phyloP scores from a whole-genome alignment of 805 yeast genomes.

The Sugiyamaella floridensis region DNA sequence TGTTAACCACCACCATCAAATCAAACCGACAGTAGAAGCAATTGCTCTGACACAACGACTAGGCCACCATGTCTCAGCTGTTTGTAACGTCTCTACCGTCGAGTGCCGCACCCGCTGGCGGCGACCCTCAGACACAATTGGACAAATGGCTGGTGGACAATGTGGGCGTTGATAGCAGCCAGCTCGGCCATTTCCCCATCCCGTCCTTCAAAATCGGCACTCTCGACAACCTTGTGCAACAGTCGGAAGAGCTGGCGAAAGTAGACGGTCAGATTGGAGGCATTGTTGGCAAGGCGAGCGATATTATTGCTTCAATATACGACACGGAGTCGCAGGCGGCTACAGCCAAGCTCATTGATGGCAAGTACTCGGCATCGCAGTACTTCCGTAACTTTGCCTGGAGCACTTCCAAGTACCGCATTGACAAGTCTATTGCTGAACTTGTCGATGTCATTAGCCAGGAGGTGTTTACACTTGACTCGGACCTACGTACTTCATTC shows the following conservation, averaged over 20 bases:
- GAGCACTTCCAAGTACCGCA: slow-evolving; percentile 80
- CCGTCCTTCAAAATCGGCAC: slow-evolving; percentile 94
- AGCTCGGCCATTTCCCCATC: slow-evolving; percentile 49
- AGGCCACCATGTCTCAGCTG: slow-evolving; percentile 1
- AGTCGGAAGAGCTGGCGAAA: slow-evolving; percentile 82
- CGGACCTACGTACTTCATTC: slow-evolving; percentile 73
- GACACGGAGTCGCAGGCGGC: slow-evolving; percentile 39
- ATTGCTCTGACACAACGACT: neutral
- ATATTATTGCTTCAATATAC: slow-evolving; percentile 51
- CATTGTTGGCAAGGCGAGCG: slow-evolving; percentile 69
- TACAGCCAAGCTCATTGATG: slow-evolving; percentile 46
- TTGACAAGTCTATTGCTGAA: slow-evolving; percentile 75
- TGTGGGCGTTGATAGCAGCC: slow-evolving; percentile 32
- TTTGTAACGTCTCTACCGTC: slow-evolving; percentile 43
- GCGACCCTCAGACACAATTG: slow-evolving; percentile 34
- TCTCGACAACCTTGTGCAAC: slow-evolving; percentile 81
- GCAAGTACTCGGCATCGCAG: slow-evolving; percentile 46
- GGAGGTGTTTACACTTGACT: slow-evolving; percentile 78
- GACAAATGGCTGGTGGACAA: slow-evolving; percentile 29
- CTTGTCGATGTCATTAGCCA: slow-evolving; percentile 60
- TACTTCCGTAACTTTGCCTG: slow-evolving; percentile 74
- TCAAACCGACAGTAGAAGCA: neutral
- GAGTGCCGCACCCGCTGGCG: slow-evolving; percentile 34
- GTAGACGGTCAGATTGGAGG: slow-evolving; percentile 69
- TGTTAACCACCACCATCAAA: neutral